phyloP scores from a whole-genome alignment of 176 grass and related monocot genomes.

The Aechmea fasciata region DNA sequence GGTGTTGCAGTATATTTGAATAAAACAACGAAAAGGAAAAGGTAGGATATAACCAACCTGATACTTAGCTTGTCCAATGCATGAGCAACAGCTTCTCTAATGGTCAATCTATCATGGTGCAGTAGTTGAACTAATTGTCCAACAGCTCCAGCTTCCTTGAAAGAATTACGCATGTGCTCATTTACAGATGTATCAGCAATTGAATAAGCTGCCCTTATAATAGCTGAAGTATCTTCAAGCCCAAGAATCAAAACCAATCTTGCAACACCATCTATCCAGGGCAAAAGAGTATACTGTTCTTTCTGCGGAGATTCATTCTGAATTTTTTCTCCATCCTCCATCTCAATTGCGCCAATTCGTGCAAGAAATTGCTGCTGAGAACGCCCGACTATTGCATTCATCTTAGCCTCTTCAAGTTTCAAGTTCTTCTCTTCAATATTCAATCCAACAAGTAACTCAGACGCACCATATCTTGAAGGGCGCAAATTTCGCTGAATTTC shows the following conservation, averaged over 20 bases:
- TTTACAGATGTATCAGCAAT: constrained; percentile 50
- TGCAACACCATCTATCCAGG: constrained; percentile 60
- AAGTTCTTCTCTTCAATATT: constrained; percentile 35
- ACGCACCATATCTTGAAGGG: constrained; percentile 67
- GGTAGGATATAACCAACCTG: constrained; percentile 27
- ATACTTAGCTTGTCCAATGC: constrained; percentile 53
- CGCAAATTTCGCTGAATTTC: constrained; percentile 42
- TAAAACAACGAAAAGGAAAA: neutral
- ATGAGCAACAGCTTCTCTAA: constrained; percentile 39
- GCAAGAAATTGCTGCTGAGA: constrained; percentile 71
- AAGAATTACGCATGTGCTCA: constrained; percentile 52
- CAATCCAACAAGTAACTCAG: constrained; percentile 64
- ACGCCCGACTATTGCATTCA: constrained; percentile 62
- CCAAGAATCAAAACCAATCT: constrained; percentile 59
- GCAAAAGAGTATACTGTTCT: constrained; percentile 52
- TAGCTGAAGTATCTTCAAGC: constrained; percentile 52
- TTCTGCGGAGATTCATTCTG: constrained; percentile 31
- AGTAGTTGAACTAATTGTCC: constrained; percentile 49
- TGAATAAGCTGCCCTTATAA: constrained; percentile 46
- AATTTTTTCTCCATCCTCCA: constrained; percentile 40
- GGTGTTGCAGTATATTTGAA: neutral
- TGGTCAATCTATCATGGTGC: constrained; percentile 30
- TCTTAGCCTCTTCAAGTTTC: constrained; percentile 36
- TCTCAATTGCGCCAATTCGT: constrained; percentile 60
- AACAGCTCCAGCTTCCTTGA: constrained; percentile 62